phyloP scores from a whole-genome alignment of 495 filamentous ascomycete genomes.

The Lichenothelia convexa region DNA sequence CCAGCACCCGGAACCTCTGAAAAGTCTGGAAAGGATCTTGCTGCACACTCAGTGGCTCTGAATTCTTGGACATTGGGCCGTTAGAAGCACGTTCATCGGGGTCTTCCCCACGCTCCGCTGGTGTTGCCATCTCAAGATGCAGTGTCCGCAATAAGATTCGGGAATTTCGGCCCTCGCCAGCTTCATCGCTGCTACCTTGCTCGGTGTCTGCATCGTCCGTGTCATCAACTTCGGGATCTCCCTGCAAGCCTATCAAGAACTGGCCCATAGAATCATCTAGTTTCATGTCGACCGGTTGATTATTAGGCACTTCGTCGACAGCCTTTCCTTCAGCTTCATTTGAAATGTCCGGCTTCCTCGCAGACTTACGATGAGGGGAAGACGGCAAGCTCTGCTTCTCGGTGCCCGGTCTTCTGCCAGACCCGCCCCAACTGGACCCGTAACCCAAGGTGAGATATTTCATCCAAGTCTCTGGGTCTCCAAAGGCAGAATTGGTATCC shows the following conservation, averaged over 20 bases:
- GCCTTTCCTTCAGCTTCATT: no score
- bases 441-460: conserved; percentile 33
- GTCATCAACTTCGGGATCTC: conserved; percentile 33
- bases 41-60: no score
- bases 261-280: conserved; percentile 37
- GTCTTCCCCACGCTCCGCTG: no score
- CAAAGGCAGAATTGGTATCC: conserved; percentile 6
- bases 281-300: no score
- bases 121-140: conserved; percentile 28
- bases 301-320: no score
- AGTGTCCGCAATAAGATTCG: conserved; percentile 33
- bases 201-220: conserved; percentile 16
- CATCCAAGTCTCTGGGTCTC: conserved; percentile 15
- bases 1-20: conserved; percentile 47
- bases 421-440: conserved; percentile 35
- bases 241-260: conserved; percentile 55
- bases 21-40: not conserved
- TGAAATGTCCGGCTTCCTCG: not conserved
- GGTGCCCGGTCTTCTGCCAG: conserved; percentile 1
- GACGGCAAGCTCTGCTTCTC: no score
- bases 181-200: conserved; percentile 18
- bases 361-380: no score
- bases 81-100: no score
- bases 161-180: conserved; percentile 22
- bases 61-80: no score